Base-by-base conservation (phyloP, 352 stramenopile species). In the Phytophthora sojae region DNA sequence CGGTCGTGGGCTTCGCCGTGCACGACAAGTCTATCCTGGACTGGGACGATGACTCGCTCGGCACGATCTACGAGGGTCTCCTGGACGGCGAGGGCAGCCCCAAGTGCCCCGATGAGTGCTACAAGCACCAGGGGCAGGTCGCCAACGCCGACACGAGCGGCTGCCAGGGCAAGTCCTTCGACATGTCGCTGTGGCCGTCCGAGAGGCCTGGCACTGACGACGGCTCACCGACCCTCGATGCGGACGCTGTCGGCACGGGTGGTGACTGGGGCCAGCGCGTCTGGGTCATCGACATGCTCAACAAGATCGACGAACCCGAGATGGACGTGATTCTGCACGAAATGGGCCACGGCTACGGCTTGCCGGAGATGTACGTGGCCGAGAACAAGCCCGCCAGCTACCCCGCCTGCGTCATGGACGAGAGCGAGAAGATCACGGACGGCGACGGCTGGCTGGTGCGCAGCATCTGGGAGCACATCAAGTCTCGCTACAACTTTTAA, bases 11-110 rank as follows among this genome's bases (percentile, higher is more conserved):
- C 37, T 66, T 76, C n/a, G 72, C 76, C 2, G 67, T 74, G 37
- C 59, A 50, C 3, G 66, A 79, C 37, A 52, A 58, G 58, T 57
- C 67, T 14, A 35, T 79, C 54, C 60, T 83, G 23, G 72, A 71
- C 59, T 83, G 73, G 76, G 70, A 23, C 26, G 72, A 79, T 32
- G 54, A 73, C 58, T 79, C 76, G 52, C 75, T 81, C 21, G 66
- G 66, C 26, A 69, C 45, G 58, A 73, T 73, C 59, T 73, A 73
- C 66, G 49, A 53, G 35, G 35, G 44, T 37, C 32, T 56, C 2
- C n/a, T 61, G 8, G 66, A 73, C 12, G 15, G 37, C 6, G 54
- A 69, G 0, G 66, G 59, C 4, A 51, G 64, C n/a, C 59, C 66
- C 5, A 39, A 73, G 59, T 73, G 66, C 17, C 76, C 76, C 0